A percentile compares a stretch with the other conserved stretches of the same genome.
Evolutionary conservation across 441 rosid species (phyloP).

Genomic region (Eugenia klotzschiana): DNA sequence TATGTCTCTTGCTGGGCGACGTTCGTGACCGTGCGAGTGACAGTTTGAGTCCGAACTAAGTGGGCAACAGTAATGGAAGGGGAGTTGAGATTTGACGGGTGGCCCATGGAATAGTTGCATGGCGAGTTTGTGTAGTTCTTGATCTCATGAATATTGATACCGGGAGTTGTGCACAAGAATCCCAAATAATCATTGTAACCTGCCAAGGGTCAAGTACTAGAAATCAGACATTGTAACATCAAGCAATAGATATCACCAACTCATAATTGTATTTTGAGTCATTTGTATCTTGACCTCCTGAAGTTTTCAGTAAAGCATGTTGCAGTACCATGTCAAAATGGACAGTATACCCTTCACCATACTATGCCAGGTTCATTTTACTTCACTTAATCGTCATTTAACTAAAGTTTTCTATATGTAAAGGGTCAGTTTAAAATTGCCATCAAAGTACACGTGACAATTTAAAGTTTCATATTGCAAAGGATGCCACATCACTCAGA

Average conservation of each 20-base stretch:
- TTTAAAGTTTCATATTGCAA: neutral
- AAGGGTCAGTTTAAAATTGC: neutral
- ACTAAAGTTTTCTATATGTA: neutral
- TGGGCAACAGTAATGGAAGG: constrained; percentile 81
- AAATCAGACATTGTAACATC: neutral
- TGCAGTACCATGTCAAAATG: neutral
- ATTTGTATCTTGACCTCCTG: neutral
- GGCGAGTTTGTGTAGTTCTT: constrained; percentile 55
- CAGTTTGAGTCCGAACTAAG: constrained; percentile 48
- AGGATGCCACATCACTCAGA: neutral
- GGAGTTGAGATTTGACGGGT: constrained; percentile 69
- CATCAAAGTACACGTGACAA: neutral
- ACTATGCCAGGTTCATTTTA: neutral
- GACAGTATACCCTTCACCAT: neutral
- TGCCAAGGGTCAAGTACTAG: constrained; percentile 3
- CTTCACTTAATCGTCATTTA: neutral
- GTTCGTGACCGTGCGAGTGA: constrained; percentile 69
- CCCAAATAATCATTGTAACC: constrained; percentile 82
- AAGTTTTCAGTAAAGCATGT: neutral
- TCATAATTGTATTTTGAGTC: neutral
- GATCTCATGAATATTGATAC: constrained; percentile 65
- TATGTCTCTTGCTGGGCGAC: constrained; percentile 80
- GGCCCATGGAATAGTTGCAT: constrained; percentile 68
- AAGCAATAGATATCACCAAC: neutral
- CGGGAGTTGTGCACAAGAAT: constrained; percentile 90